phyloP scores from a whole-genome alignment of 768 basidiomycete genomes.

The Rubroboletus satanas region DNA sequence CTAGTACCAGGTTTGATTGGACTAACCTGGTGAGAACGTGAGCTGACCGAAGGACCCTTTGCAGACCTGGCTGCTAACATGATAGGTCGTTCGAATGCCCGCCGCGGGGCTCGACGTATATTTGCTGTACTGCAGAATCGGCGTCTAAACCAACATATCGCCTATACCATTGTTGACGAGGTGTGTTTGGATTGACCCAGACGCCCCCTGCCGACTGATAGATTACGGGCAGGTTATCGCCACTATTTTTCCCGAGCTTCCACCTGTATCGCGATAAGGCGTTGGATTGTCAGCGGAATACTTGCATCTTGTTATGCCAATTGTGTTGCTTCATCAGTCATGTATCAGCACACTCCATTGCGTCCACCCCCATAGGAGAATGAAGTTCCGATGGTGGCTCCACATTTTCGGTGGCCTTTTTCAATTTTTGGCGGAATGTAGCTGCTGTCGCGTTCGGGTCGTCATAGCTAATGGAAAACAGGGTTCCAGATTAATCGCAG shows the following conservation, averaged over 20 bases:
- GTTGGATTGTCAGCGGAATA: not conserved
- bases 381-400: slow-evolving; percentile 1
- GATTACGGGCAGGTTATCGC: slow-evolving; percentile 44
- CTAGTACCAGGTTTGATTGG: slow-evolving; percentile 75
- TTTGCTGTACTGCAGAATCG: slow-evolving; percentile 93
- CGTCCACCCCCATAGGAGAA: slow-evolving; percentile 18
- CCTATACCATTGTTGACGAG: slow-evolving; percentile 87
- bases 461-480: slow-evolving; percentile 47
- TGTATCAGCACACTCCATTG: slow-evolving; percentile 1
- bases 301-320: not conserved
- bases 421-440: slow-evolving; percentile 41
- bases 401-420: slow-evolving; percentile 14
- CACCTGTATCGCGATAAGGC: slow-evolving; percentile 9
- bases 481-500: not conserved
- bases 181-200: slow-evolving; percentile 38
- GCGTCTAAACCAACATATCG: slow-evolving; percentile 90
- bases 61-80: slow-evolving; percentile 93
- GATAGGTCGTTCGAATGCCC: slow-evolving; percentile 96
- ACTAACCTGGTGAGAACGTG: not conserved
- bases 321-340: not conserved
- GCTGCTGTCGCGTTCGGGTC: slow-evolving; percentile 59
- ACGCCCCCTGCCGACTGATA: slow-evolving; percentile 3
- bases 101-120: slow-evolving; percentile 86
- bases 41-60: not conserved
- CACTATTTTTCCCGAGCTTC: slow-evolving; percentile 56